These are phyloP conservation scores for Colletotrichum sp. DNA, from an alignment of 2,329 filamentous ascomycete genomes.

Conservation along the genomic window DNA sequence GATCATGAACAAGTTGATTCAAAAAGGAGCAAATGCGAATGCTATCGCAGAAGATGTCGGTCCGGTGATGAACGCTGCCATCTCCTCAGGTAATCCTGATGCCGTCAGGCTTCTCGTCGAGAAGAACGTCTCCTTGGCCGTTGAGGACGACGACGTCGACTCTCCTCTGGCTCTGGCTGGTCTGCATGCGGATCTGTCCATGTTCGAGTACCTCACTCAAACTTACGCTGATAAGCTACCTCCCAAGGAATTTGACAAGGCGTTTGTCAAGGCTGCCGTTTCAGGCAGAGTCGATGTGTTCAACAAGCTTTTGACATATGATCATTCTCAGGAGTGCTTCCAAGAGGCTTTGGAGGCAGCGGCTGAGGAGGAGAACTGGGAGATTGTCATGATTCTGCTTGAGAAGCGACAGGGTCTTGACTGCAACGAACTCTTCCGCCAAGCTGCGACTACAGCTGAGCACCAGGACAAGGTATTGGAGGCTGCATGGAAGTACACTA, in stretches of 20 bases:
- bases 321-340: conserved; percentile 33
- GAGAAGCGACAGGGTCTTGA: conserved; percentile 34
- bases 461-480: conserved; percentile 39
- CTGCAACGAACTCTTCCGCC: conserved; percentile 38
- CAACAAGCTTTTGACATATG: conserved; percentile 39
- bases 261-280: conserved; percentile 41
- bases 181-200: conserved; percentile 39
- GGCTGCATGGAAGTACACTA: conserved; percentile 40
- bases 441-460: conserved; percentile 35
- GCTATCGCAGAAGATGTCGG: conserved; percentile 30
- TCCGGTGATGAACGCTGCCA: conserved; percentile 44
- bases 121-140: conserved; percentile 37
- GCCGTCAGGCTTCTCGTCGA: conserved; percentile 45
- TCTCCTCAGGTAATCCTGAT: conserved; percentile 43
- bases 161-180: conserved; percentile 43
- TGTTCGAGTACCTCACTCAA: conserved; percentile 45
- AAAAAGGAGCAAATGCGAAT: conserved; percentile 41
- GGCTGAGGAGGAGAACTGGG: conserved; percentile 39
- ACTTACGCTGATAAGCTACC: conserved; percentile 43
- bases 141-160: conserved; percentile 29
- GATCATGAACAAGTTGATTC: conserved; percentile 43
- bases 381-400: conserved; percentile 38
- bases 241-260: conserved; percentile 41
- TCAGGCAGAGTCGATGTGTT: conserved; percentile 43
- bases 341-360: conserved; percentile 38